Conservation (phyloP, 164 flowering plant species). For the Kingdonia uniflora region DNA sequence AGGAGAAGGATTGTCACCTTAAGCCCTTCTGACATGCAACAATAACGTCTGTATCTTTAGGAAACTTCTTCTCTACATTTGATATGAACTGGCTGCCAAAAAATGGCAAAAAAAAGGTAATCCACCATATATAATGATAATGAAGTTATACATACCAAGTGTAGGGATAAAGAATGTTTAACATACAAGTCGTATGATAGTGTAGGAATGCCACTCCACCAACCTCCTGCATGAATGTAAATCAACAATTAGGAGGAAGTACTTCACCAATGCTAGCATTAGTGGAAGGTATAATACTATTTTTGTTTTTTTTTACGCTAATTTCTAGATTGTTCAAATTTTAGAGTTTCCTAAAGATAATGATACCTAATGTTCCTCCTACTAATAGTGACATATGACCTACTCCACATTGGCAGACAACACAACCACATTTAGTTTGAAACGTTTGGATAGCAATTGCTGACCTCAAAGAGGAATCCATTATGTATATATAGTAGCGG, state of each 20-base stretch:
- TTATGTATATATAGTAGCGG: no score
- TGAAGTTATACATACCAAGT: background rate
- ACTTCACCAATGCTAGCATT: no score
- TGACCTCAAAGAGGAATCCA: no score
- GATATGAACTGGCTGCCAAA: slow-evolving; percentile 59
- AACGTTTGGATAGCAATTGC: no score
- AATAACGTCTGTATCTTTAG: slow-evolving; percentile 72
- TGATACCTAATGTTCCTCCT: no score
- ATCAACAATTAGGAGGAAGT: background rate
- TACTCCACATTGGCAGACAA: no score
- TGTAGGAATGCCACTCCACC: slow-evolving; percentile 97
- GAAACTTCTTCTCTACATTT: slow-evolving; percentile 57
- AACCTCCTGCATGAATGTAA: slow-evolving; percentile 56
- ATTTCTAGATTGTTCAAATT: no score
- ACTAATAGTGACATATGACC: no score
- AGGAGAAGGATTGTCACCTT: slow-evolving; percentile 36
- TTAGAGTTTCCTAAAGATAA: no score
- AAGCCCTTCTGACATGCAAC: slow-evolving; percentile 97
- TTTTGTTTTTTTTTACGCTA: no score
- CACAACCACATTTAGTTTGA: no score
- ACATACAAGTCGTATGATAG: slow-evolving; percentile 58
- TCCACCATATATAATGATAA: background rate
- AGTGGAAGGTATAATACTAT: no score
- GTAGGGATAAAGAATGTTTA: background rate
- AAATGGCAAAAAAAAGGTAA: background rate